Evolutionary conservation across 2,329 filamentous ascomycete genomes (phyloP), one percentile per base, ranked within the genome.

Genomic region (Hysterium pulicare): DNA sequence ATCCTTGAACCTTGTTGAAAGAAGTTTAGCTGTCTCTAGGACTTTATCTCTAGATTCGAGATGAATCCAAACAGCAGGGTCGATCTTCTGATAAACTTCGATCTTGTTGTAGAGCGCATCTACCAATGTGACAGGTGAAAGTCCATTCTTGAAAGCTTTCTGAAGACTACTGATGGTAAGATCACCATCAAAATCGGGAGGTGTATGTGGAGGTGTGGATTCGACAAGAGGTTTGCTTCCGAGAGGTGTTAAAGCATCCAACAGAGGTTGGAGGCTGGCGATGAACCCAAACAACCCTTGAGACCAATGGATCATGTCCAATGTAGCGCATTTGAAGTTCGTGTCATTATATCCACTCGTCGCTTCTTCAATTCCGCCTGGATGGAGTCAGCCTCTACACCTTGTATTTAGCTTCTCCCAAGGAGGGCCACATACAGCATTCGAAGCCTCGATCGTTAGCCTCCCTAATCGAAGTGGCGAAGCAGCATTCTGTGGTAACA

Each of bases 361-460:
- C 47, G 64, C 67, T 46, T 71, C 67, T 35, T 58, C 57, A 26
- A 71, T 60, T 3, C 65, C 66, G 41, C 64, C 67, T 70, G 31
- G 4, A 23, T 4, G 22, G 8, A 11, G 30, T 55, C 70, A 75
- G 50, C 26, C 20, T 22, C 20, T 10, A 4, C 38, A 40, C 16
- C 38, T 4, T 33, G 24, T 23, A 38, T 17, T 8, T 16, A n/a
- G n/a, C n/a, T n/a, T n/a, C n/a, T n/a, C n/a, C n/a, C n/a, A n/a
- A n/a, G n/a, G n/a, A n/a, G n/a, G n/a, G n/a, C 15, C 8, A 49
- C 57, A 48, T 69, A 64, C 78, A 81, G 58, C 75, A 79, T 52
- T 82, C 76, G 48, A 79, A 81, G 0, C 79, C 79, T n/a, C 79
- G 71, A 51, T 82, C 79, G 44, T 76, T 77, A 23, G 75, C 76